These are phyloP conservation scores for Yamadazyma membranifaciens DNA, from an alignment of 1,139 yeast genomes.

Conservation along the genomic window DNA sequence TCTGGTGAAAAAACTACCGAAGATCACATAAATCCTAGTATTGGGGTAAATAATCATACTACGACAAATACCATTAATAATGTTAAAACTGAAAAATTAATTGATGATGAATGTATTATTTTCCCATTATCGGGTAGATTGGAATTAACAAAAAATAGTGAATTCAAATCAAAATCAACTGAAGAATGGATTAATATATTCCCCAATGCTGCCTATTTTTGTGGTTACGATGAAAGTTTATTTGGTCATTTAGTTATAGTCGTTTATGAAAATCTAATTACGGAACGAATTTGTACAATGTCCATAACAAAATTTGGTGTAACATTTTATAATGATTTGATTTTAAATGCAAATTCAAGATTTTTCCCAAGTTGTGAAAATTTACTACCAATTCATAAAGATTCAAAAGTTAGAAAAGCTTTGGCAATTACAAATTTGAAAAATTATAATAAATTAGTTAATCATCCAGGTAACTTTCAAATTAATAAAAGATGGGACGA, in stretches of 20 bases:
- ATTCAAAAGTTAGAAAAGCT: constrained; percentile 66
- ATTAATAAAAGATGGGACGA: constrained; percentile 55
- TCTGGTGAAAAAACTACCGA: constrained; percentile 26
- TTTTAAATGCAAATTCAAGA: constrained; percentile 59
- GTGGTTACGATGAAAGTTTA: constrained; percentile 49
- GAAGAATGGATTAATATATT: constrained; percentile 43
- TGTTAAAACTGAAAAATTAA: neutral
- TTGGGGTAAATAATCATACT: neutral
- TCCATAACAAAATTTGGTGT: constrained; percentile 72
- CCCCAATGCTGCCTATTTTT: constrained; percentile 53
- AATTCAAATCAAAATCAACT: constrained; percentile 13
- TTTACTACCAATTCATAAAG: constrained; percentile 46
- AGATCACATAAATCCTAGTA: neutral
- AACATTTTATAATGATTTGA: constrained; percentile 57
- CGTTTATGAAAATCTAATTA: constrained; percentile 48
- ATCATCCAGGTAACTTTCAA: constrained; percentile 24
- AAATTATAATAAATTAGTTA: constrained; percentile 57
- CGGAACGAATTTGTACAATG: constrained; percentile 54
- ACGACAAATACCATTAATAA: neutral
- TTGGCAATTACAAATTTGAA: constrained; percentile 74
- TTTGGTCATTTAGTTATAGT: constrained; percentile 55
- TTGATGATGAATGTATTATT: constrained; percentile 13
- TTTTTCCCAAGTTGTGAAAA: constrained; percentile 81
- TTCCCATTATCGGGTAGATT: constrained; percentile 21
- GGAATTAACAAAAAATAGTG: constrained; percentile 15